Base-by-base conservation (phyloP, 2,329 filamentous ascomycete species). In the Rhynchosporium graminicola region DNA sequence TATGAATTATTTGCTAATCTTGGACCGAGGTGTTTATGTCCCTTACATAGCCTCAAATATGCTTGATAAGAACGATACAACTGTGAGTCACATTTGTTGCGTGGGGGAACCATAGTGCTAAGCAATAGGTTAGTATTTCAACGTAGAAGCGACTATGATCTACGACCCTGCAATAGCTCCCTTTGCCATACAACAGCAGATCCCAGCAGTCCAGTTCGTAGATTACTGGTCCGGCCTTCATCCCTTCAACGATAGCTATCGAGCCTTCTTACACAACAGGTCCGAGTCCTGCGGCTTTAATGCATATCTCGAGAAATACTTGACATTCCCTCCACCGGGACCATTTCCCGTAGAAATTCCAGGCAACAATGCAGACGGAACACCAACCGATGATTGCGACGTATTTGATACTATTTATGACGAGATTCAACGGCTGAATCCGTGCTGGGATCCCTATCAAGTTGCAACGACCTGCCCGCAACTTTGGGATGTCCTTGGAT, bases 391-490 rank as follows among this genome's bases (percentile, higher is more conserved):
- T 0, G 80, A 79, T 3, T 93, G 90, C 72, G 78, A 80, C 56
- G 70, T 91, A 26, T 89, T 82, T 69, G 74, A 80, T 62, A 77
- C 82, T 28, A 82, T 90, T 36, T 78, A 77, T 68, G 67, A 79
- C 0, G 87, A 85, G 36, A 81, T 82, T 7, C 65, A 79, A 4
- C 71, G 77, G 1, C 75, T 84, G 40, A 95, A 95, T 76, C 91
- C 91, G 0, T 95, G 91, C 78, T 96, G 89, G 76, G 86, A 92
- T 73, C 78, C 90, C 10, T 95, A 94, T 76, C 84, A 89, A 57
- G 83, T 94, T 13, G 84, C 84, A 2, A 86, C 85, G 3, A 89
- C 86, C 12, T 95, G 91, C 72, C 91, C 91, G 0, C 67, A 87
- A 2, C 78, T 84, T 1, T 91, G 85, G 81, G 87, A 92, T 62